Evolutionary conservation across 2,329 filamentous ascomycete species (phyloP).

Genomic region (Sphaerostilbella broomeana): DNA sequence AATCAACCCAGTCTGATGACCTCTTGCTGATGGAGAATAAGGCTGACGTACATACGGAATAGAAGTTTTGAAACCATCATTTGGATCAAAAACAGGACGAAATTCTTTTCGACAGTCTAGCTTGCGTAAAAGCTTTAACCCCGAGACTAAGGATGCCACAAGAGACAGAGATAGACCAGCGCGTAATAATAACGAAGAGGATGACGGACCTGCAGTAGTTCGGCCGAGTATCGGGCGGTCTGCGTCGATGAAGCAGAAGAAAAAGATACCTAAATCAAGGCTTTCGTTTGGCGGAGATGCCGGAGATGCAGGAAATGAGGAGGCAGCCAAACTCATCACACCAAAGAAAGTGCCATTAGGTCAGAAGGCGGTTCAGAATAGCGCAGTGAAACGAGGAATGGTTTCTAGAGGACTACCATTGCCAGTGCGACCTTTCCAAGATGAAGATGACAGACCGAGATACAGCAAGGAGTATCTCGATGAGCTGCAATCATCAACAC

Average conservation of each 20-base stretch:
- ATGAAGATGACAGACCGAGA: slow-evolving; percentile 62
- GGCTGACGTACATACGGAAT: slow-evolving; percentile 25
- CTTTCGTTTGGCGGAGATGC: slow-evolving; percentile 68
- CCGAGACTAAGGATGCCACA: slow-evolving; percentile 32
- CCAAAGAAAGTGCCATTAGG: slow-evolving; percentile 62
- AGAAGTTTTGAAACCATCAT: slow-evolving; percentile 32
- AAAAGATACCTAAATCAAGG: slow-evolving; percentile 50
- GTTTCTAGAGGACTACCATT: slow-evolving; percentile 46
- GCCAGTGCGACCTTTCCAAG: slow-evolving; percentile 41
- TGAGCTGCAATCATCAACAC: slow-evolving; percentile 79
- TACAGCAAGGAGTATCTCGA: slow-evolving; percentile 85
- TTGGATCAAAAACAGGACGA: slow-evolving; percentile 38
- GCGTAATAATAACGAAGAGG: slow-evolving; percentile 34
- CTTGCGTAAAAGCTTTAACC: slow-evolving; percentile 49
- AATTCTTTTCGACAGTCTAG: slow-evolving; percentile 53
- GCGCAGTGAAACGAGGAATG: slow-evolving; percentile 49
- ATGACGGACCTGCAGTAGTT: slow-evolving; percentile 42
- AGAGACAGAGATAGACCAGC: slow-evolving; percentile 18
- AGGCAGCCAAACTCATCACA: slow-evolving; percentile 44
- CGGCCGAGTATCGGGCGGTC: slow-evolving; percentile 42
- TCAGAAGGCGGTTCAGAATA: slow-evolving; percentile 60
- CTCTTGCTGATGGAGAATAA: slow-evolving; percentile 29
- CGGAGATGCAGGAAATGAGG: slow-evolving; percentile 44
- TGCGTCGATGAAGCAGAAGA: slow-evolving; percentile 56
- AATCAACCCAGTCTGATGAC: slow-evolving; percentile 16